Conservation (phyloP, 345 rosid genomes). For the Brassica incana region DNA sequence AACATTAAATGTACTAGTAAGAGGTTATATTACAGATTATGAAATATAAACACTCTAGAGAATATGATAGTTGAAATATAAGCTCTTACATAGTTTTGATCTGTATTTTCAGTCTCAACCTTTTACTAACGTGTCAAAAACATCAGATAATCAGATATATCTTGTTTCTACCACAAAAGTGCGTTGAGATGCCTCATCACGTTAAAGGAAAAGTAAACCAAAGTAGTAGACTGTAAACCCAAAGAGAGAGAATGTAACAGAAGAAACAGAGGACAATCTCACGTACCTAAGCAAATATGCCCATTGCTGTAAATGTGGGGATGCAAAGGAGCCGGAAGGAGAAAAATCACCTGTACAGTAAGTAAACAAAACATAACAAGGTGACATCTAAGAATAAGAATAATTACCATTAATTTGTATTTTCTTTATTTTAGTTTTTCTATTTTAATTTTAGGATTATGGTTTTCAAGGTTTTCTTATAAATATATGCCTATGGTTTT, state of each 20-base stretch:
- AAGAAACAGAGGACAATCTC: constrained; percentile 15
- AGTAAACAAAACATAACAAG: neutral
- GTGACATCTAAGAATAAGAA: neutral
- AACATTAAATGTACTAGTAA: too few relatives aligned
- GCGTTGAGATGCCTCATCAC: neutral
- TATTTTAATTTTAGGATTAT: neutral
- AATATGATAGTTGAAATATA: too few relatives aligned
- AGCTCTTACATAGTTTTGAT: neutral
- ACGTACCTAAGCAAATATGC: constrained; percentile 91
- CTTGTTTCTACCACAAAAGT: neutral
- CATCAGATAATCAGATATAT: neutral
- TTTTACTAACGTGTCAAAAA: neutral
- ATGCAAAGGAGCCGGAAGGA: constrained; percentile 87
- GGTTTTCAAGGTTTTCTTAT: neutral
- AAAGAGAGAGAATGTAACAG: neutral
- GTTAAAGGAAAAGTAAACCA: neutral
- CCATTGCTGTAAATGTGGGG: constrained; percentile 99
- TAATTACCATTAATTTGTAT: neutral
- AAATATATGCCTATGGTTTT: neutral
- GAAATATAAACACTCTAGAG: too few relatives aligned
- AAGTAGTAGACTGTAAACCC: too few relatives aligned
- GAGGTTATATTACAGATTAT: too few relatives aligned
- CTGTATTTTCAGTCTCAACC: neutral
- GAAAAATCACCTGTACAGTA: constrained; percentile 71
- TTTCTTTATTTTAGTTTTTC: neutral